These are phyloP conservation scores for Lentithecium fluviatile DNA, from an alignment of 495 filamentous ascomycete species.

Conservation along the genomic window DNA sequence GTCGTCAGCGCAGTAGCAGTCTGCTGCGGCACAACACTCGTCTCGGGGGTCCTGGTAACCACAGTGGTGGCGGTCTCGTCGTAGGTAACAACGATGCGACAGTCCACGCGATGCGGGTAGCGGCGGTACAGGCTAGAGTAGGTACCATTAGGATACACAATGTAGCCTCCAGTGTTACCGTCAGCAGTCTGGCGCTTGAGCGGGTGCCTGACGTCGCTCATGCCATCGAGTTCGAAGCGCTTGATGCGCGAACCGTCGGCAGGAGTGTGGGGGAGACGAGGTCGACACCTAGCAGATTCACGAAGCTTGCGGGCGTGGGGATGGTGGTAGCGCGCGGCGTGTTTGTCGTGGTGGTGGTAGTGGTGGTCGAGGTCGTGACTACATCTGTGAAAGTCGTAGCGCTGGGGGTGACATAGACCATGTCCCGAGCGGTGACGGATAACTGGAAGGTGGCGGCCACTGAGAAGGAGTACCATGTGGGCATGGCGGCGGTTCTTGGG, in stretches of 20 bases:
- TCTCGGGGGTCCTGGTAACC: conserved; percentile 1
- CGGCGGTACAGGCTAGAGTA: background rate
- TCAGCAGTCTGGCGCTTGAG: conserved; percentile 8
- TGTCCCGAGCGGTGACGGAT: background rate
- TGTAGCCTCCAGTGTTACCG: conserved; percentile 1
- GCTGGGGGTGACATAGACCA: conserved; percentile 8
- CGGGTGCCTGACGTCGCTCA: background rate
- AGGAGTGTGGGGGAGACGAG: background rate
- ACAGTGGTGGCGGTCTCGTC: background rate
- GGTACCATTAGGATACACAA: conserved; percentile 9
- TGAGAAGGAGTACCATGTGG: conserved; percentile 10
- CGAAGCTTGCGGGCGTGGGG: background rate
- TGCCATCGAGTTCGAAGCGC: background rate
- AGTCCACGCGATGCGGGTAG: conserved; percentile 9
- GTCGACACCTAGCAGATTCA: background rate
- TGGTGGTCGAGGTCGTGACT: background rate
- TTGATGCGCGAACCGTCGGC: background rate
- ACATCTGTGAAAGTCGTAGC: conserved; percentile 5
- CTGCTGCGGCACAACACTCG: background rate
- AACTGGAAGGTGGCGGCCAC: background rate
- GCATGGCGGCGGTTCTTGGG: background rate
- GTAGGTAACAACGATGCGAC: background rate
- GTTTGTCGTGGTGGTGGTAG: background rate
- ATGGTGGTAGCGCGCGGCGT: background rate
- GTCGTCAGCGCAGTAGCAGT: background rate